Evolutionary conservation across 1,284 basidiomycete genomes (phyloP).

Genomic region (Laetiporus sulphureus): DNA sequence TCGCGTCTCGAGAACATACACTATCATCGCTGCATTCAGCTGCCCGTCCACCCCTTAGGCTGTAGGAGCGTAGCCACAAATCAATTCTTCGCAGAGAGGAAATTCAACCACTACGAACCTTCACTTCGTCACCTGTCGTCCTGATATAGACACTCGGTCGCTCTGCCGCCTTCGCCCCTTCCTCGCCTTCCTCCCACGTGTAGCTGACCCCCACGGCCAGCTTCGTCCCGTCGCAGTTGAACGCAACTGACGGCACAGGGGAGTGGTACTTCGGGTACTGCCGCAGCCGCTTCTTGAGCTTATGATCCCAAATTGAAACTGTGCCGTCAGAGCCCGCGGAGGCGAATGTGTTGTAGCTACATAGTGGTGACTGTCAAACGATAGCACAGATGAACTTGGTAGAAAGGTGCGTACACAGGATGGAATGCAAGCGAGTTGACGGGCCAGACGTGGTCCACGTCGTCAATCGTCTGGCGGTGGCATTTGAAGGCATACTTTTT

Average conservation of each 20-base stretch:
- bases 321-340: constrained; percentile 90
- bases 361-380: not conserved
- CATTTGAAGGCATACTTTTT: constrained; percentile 99
- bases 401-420: constrained; percentile 51
- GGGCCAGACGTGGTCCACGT: constrained; percentile 97
- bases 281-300: constrained; percentile 90
- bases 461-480: constrained; percentile 85
- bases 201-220: constrained; percentile 82
- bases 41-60: constrained; percentile 26
- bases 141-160: constrained; percentile 30
- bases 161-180: constrained; percentile 46
- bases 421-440: constrained; percentile 96
- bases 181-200: constrained; percentile 83
- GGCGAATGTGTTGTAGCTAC: constrained; percentile 89
- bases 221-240: constrained; percentile 78
- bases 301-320: constrained; percentile 95
- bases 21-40: constrained; percentile 1
- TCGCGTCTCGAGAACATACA: no score
- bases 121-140: constrained; percentile 47
- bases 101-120: constrained; percentile 29
- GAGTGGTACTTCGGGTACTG: constrained; percentile 79
- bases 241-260: constrained; percentile 69
- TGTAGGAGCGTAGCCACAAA: constrained; percentile 3
- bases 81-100: not conserved
- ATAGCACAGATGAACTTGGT: constrained; percentile 2